Conservation (phyloP, 1,284 basidiomycete species). For the Ceratobasidium sp. region DNA sequence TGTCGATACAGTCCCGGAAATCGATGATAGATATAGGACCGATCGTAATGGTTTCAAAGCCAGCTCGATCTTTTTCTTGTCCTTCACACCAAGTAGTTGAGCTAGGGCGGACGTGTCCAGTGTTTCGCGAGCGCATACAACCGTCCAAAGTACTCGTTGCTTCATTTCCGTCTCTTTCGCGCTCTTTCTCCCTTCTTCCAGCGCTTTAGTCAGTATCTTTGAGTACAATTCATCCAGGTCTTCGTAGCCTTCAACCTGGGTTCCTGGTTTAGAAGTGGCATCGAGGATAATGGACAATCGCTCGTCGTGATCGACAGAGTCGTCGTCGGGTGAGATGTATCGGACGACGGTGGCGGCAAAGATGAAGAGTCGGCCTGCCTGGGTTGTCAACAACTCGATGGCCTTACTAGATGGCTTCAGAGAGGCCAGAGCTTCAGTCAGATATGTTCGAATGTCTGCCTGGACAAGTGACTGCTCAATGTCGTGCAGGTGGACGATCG, state of each 20-base stretch:
- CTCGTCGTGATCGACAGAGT: not conserved
- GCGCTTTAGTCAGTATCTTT: not conserved
- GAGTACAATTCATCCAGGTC: slow-evolving; percentile 2
- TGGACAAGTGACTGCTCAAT: slow-evolving; percentile 38
- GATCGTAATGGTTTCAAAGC: not conserved
- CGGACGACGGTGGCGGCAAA: slow-evolving; percentile 21
- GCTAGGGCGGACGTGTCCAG: not conserved
- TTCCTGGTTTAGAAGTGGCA: not conserved
- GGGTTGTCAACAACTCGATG: slow-evolving; percentile 12
- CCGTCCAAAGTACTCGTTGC: not conserved
- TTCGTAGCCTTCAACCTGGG: too few species aligned
- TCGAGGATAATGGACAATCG: not conserved
- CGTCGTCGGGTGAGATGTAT: not conserved
- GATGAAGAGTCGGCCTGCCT: slow-evolving; percentile 13
- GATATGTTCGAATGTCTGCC: slow-evolving; percentile 34
- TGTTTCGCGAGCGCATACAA: slow-evolving; percentile 2
- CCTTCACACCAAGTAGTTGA: not conserved
- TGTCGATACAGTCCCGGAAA: not conserved
- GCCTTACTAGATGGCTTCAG: not conserved
- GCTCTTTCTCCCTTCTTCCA: not conserved
- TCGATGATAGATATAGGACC: not conserved
- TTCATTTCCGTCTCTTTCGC: not conserved
- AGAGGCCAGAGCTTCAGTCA: slow-evolving; percentile 1
- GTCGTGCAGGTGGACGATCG: slow-evolving; percentile 31
- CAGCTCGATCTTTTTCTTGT: not conserved